These are phyloP conservation scores for Cutaneotrichosporon curvatum DNA, from an alignment of 1,284 basidiomycete species.

Conservation along the genomic window DNA sequence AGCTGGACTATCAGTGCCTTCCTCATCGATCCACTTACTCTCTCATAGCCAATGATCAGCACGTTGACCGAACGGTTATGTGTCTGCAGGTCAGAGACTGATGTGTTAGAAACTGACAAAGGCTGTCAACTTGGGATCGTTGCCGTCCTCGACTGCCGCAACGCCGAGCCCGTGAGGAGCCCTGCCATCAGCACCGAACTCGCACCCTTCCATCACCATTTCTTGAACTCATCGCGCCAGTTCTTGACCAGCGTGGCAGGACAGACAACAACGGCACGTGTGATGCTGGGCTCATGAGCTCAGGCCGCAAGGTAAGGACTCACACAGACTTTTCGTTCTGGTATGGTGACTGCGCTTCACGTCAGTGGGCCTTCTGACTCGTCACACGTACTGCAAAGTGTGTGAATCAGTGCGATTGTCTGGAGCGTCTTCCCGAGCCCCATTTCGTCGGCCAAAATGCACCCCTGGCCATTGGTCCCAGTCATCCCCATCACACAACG, in stretches of 20 bases:
- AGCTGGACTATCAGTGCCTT: conserved; percentile 48
- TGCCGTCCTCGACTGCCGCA: conserved; percentile 63
- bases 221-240: conserved; percentile 91
- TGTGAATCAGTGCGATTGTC: conserved; percentile 83
- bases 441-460: conserved; percentile 97
- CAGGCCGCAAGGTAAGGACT: conserved; percentile 3
- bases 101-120: conserved; percentile 56
- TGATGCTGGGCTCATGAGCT: conserved; percentile 46
- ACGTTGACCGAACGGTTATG: conserved; percentile 66
- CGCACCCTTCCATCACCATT: conserved; percentile 57
- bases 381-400: conserved; percentile 68
- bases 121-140: conserved; percentile 57
- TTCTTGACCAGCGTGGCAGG: conserved; percentile 93
- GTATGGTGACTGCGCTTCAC: conserved; percentile 68
- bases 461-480: conserved; percentile 73
- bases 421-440: conserved; percentile 84
- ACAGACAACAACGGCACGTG: conserved; percentile 84
- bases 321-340: conserved; percentile 52
- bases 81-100: conserved; percentile 20
- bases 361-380: conserved; percentile 2
- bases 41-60: conserved; percentile 92
- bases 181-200: conserved; percentile 4
- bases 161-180: conserved; percentile 48
- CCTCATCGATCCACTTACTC: conserved; percentile 23
- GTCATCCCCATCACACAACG: conserved; percentile 92